Percentiles rank a stretch among this genome's conserved stretches.
These are phyloP conservation scores for Starmera dryadoides DNA, from an alignment of 805 yeast species.

Conservation along the genomic window DNA sequence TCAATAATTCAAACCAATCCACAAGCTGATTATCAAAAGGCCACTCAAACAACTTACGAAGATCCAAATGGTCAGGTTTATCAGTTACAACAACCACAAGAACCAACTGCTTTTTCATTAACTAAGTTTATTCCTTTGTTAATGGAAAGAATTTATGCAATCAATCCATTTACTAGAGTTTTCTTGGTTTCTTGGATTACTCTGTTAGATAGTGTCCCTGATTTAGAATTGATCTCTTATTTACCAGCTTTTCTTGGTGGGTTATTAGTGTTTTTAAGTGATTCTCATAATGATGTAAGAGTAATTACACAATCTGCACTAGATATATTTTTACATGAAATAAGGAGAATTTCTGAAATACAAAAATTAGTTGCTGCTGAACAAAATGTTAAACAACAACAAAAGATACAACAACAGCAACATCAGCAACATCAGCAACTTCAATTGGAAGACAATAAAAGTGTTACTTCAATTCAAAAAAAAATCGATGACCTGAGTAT, in stretches of 20 bases:
- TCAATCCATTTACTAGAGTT: slow-evolving; percentile 87
- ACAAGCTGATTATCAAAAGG: slow-evolving; percentile 28
- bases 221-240: slow-evolving; percentile 77
- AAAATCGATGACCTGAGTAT: neutral
- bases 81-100: slow-evolving; percentile 54
- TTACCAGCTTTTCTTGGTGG: slow-evolving; percentile 88
- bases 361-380: slow-evolving; percentile 43
- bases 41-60: slow-evolving; percentile 35
- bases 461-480: slow-evolving; percentile 4
- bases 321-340: slow-evolving; percentile 71
- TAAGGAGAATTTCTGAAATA: slow-evolving; percentile 67
- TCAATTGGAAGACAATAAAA: slow-evolving; percentile 5
- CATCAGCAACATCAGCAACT: neutral
- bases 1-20: slow-evolving; percentile 55
- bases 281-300: slow-evolving; percentile 80
- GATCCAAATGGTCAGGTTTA: slow-evolving; percentile 52
- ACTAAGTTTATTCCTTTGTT: slow-evolving; percentile 87
- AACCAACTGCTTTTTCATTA: slow-evolving; percentile 69
- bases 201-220: slow-evolving; percentile 88
- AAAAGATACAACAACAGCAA: too few species aligned
- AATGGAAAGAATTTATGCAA: slow-evolving; percentile 84
- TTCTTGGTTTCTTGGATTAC: slow-evolving; percentile 92
- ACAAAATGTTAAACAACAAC: slow-evolving; percentile 11
- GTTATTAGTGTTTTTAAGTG: slow-evolving; percentile 69
- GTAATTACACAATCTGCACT: slow-evolving; percentile 76